phyloP scores from a whole-genome alignment of 164 flowering plant genomes.

The grape (Vitis vinifera) region ASM3070453v1 NC_081807.1:2429001-2429500 shows the following conservation, averaged over 20 bases:
- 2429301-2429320: conserved; percentile 25
- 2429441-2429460: conserved; percentile 15
- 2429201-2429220: conserved; percentile 12
- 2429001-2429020: conserved; percentile 35
- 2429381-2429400: conserved; percentile 7
- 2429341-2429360: conserved; percentile 11
- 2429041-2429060: conserved; percentile 27
- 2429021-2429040: conserved; percentile 39
- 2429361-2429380: conserved; percentile 15
- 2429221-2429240: too few relatives aligned
- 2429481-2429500: too few relatives aligned
- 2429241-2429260: background rate
- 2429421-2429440: conserved; percentile 4
- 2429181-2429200: conserved; percentile 22
- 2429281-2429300: conserved; percentile 23
- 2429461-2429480: background rate
- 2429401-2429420: background rate
- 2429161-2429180: conserved; percentile 29
- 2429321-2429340: conserved; percentile 10
- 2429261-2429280: conserved; percentile 1
- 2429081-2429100: conserved; percentile 32
- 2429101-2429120: conserved; percentile 27
- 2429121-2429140: background rate
- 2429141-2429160: conserved; percentile 5
- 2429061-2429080: conserved; percentile 23